phyloP scores from a whole-genome alignment of 2,329 filamentous ascomycete genomes.

The Penicillium oxalicum region DNA sequence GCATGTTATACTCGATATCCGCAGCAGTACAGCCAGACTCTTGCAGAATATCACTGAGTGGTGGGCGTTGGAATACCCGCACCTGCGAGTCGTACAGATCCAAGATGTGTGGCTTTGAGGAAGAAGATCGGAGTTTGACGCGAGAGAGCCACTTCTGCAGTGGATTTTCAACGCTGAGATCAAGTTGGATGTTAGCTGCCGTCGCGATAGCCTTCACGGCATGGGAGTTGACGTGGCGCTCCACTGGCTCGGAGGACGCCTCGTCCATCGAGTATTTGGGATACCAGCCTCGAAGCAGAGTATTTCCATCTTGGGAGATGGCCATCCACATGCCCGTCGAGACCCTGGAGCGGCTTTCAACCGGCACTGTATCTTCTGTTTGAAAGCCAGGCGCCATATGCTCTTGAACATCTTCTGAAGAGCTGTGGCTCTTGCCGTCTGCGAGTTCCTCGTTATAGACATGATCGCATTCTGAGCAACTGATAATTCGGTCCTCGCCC shows the following conservation, averaged over 20 bases:
- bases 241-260: slow-evolving; percentile 26
- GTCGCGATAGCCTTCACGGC: slow-evolving; percentile 55
- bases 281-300: slow-evolving; percentile 65
- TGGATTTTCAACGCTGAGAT: slow-evolving; percentile 62
- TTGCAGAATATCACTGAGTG: slow-evolving; percentile 32
- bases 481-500: slow-evolving; percentile 80
- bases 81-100: slow-evolving; percentile 40
- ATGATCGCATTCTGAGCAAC: slow-evolving; percentile 67
- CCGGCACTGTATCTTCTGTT: slow-evolving; percentile 16
- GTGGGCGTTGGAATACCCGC: slow-evolving; percentile 35
- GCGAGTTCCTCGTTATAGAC: slow-evolving; percentile 86
- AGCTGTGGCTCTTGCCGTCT: slow-evolving; percentile 32
- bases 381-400: slow-evolving; percentile 18
- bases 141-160: slow-evolving; percentile 48
- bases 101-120: slow-evolving; percentile 29
- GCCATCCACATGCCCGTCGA: slow-evolving; percentile 38
- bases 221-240: slow-evolving; percentile 49
- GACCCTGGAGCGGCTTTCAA: slow-evolving; percentile 24
- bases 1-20: slow-evolving; percentile 31
- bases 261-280: slow-evolving; percentile 42
- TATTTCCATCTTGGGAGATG: slow-evolving; percentile 53
- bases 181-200: slow-evolving; percentile 57
- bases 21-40: slow-evolving; percentile 21
- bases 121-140: slow-evolving; percentile 20
- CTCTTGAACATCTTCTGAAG: slow-evolving; percentile 5